These are phyloP conservation scores for Boletus bicolor DNA, from an alignment of 768 basidiomycete genomes.

Conservation along the genomic window DNA sequence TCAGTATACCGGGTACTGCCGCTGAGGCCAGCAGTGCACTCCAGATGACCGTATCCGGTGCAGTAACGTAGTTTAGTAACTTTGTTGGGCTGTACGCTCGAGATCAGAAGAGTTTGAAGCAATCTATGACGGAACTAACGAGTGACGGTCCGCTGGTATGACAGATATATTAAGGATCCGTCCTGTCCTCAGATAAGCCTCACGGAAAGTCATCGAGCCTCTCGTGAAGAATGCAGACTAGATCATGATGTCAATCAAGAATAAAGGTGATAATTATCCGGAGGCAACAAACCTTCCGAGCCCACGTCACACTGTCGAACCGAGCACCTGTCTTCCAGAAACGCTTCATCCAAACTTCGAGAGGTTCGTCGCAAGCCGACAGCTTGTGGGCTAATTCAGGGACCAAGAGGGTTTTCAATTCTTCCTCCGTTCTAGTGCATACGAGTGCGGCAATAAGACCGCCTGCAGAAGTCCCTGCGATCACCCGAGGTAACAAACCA, in stretches of 20 bases:
- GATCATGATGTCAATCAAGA: neutral
- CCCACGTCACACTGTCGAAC: conserved; percentile 90
- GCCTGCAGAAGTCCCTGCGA: conserved; percentile 94
- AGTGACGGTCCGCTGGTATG: conserved; percentile 86
- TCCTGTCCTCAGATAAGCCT: conserved; percentile 91
- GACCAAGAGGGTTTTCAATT: conserved; percentile 71
- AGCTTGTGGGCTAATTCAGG: conserved; percentile 84
- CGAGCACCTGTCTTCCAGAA: conserved; percentile 89
- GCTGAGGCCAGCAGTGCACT: conserved; percentile 82
- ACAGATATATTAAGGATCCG: conserved; percentile 93
- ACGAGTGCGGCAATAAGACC: conserved; percentile 73
- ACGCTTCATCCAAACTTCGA: conserved; percentile 65
- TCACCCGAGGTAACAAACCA: conserved; percentile 81
- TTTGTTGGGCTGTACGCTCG: conserved; percentile 74
- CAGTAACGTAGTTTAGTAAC: conserved; percentile 90
- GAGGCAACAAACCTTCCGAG: conserved; percentile 62
- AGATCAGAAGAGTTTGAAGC: conserved; percentile 6
- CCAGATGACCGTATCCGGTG: conserved; percentile 90
- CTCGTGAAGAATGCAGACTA: conserved; percentile 87
- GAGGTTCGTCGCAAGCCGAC: conserved; percentile 76
- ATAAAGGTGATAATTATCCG: neutral
- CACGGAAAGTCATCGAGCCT: conserved; percentile 92
- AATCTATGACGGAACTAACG: conserved; percentile 41
- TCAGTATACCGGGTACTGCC: conserved; percentile 92
- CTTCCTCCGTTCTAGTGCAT: conserved; percentile 87